These are phyloP conservation scores for Aspergillus affinis DNA, from an alignment of 495 filamentous ascomycete species.

Conservation along the genomic window DNA sequence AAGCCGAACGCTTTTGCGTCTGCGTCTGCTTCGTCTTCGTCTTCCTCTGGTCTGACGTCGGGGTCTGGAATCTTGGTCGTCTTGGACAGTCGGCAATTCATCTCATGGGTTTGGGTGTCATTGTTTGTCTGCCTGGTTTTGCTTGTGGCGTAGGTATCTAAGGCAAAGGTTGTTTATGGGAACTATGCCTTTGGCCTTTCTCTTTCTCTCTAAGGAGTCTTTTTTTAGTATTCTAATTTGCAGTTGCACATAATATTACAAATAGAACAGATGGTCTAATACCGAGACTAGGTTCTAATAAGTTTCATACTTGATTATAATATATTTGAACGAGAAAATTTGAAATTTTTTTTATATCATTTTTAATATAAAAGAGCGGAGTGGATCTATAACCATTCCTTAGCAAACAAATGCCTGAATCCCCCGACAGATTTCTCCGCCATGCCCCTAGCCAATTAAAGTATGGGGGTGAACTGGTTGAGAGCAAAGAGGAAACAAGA, in stretches of 20 bases:
- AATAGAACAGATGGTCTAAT: too few relatives aligned
- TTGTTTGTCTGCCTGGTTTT: too few relatives aligned
- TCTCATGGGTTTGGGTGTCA: neutral
- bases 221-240: too few relatives aligned
- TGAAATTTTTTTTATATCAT: neutral
- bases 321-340: neutral
- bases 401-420: neutral
- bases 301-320: too few relatives aligned
- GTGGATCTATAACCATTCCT: constrained; percentile 11
- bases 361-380: neutral
- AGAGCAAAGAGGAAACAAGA: too few relatives aligned
- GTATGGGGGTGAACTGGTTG: neutral
- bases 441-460: neutral
- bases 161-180: too few relatives aligned
- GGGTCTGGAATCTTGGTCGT: neutral
- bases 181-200: too few relatives aligned
- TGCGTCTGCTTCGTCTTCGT: too few relatives aligned
- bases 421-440: constrained; percentile 1
- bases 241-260: neutral
- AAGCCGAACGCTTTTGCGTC: neutral
- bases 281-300: too few relatives aligned
- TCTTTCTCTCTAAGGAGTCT: too few relatives aligned
- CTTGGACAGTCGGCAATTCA: neutral
- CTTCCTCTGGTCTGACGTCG: too few relatives aligned
- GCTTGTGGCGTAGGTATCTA: too few relatives aligned